Base-by-base conservation (phyloP, 805 yeast species). In the Deakozyma indianensis region DNA sequence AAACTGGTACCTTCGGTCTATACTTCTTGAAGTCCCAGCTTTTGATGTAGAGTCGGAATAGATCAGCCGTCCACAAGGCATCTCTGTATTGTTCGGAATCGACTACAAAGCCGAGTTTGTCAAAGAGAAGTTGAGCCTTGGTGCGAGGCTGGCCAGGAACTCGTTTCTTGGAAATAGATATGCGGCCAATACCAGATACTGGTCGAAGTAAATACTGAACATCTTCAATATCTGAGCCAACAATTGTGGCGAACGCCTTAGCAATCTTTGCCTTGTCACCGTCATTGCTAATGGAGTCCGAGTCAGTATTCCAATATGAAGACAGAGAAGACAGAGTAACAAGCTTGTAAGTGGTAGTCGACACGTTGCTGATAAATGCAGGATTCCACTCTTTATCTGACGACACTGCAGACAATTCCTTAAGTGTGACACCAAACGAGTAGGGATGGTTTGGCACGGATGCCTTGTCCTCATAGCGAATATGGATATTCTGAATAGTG, bases 341-440 rank as follows among this genome's bases (percentile, higher is more conserved):
- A 41, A 90, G 66, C 58, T 92, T 92, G 52, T 84, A 75, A 0
- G 96, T 77, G 41, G 80, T 68, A 16, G 69, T 58, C 24, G 77
- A 76, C 3, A 82, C 69, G 23, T 80, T 78, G 1, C 90, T 75
- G 23, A 92, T 81, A 60, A 90, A 90, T 18, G 81, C 80, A 1
- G 94, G 92, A 21, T 71, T 64, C 97, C 97, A 92, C 28, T 73
- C 64, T 24, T 73, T 79, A 61, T 90, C 88, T 0, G 97, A 80
- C 1, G 96, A 85, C 0, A 87, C 83, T 0, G 96, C 97, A 0
- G 96, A 85, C 38, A 92, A 68, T 63, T 92, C 97, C 38, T 76
- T 74, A 43, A 92, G 69, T 0, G 94, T 81, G 16, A 86, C 54
- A 3, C 99, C 99, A 32, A 87, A 63, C 0, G 96, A 71, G 53